Evolutionary conservation across 1,284 basidiomycete species (phyloP).

Genomic region (Marasmius oreades): DNA sequence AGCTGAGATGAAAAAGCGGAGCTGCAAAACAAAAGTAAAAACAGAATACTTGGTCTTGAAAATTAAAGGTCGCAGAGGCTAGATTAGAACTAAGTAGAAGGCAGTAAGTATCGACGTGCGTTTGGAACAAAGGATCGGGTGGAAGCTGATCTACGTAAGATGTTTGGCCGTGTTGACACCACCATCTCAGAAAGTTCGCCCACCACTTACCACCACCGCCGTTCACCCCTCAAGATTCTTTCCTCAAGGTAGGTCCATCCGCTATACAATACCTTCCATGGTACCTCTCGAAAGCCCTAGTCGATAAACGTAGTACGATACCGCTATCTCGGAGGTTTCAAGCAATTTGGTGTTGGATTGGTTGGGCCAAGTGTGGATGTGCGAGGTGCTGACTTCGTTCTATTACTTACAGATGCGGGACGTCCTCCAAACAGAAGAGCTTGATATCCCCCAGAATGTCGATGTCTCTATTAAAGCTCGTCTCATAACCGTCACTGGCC

Average conservation of each 20-base stretch:
- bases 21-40: too few species aligned
- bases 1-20: too few species aligned
- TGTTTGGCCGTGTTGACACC: neutral
- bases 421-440: conserved; percentile 92
- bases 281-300: neutral
- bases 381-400: conserved; percentile 17
- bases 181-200: neutral
- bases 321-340: neutral
- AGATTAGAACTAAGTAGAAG: too few species aligned
- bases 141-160: neutral
- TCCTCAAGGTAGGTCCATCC: conserved; percentile 3
- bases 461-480: conserved; percentile 86
- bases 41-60: too few species aligned
- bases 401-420: conserved; percentile 70
- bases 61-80: too few species aligned
- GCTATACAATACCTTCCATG: neutral
- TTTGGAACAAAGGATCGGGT: neutral
- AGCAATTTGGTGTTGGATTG: conserved; percentile 27
- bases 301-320: neutral
- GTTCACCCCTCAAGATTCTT: conserved; percentile 1
- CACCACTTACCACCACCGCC: neutral
- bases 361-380: conserved; percentile 12
- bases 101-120: too few species aligned
- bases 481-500: conserved; percentile 85
- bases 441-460: conserved; percentile 85